Conservation (phyloP, 2,329 filamentous ascomycete species). For the Microascus cirrosus region DNA sequence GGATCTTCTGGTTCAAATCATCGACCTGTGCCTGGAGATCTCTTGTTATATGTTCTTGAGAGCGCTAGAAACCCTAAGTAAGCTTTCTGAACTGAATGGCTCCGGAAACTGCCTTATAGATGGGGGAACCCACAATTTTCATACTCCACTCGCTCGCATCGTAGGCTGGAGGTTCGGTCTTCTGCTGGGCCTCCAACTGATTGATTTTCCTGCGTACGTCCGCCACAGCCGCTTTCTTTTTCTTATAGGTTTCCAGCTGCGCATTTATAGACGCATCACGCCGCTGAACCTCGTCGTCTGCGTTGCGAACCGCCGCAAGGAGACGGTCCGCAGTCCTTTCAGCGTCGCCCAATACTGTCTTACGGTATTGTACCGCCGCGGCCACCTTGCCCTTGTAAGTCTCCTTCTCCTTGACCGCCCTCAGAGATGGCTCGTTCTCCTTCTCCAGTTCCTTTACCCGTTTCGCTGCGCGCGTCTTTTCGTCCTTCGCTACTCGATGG, state of each 20-base stretch:
- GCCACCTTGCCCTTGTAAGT: slow-evolving; percentile 51
- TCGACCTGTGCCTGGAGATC: slow-evolving; percentile 36
- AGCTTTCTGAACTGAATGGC: not conserved
- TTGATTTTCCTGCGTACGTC: slow-evolving; percentile 19
- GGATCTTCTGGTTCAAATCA: slow-evolving; percentile 30
- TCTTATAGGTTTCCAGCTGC: slow-evolving; percentile 2
- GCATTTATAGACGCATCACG: slow-evolving; percentile 6
- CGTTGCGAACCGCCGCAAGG: slow-evolving; percentile 22
- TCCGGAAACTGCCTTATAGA: not conserved
- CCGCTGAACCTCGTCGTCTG: slow-evolving; percentile 15
- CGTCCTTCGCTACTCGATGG: slow-evolving; percentile 32
- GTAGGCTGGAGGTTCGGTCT: slow-evolving; percentile 54
- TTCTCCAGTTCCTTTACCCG: slow-evolving; percentile 50
- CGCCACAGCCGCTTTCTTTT: slow-evolving; percentile 8
- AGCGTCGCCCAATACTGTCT: slow-evolving; percentile 37
- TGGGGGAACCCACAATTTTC: slow-evolving; percentile 48
- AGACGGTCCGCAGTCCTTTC: slow-evolving; percentile 39
- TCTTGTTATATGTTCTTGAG: slow-evolving; percentile 42
- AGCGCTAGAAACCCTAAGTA: not conserved
- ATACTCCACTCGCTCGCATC: slow-evolving; percentile 61
- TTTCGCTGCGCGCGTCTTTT: slow-evolving; percentile 39
- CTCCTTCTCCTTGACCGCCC: slow-evolving; percentile 59
- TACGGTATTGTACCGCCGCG: slow-evolving; percentile 41
- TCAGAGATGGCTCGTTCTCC: slow-evolving; percentile 52
- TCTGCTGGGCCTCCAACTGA: slow-evolving; percentile 39